Evolutionary conservation across 2,329 filamentous ascomycete species (phyloP), one percentile per base, ranked within the genome.

Genomic region (Talaromyces albobiverticillius): DNA sequence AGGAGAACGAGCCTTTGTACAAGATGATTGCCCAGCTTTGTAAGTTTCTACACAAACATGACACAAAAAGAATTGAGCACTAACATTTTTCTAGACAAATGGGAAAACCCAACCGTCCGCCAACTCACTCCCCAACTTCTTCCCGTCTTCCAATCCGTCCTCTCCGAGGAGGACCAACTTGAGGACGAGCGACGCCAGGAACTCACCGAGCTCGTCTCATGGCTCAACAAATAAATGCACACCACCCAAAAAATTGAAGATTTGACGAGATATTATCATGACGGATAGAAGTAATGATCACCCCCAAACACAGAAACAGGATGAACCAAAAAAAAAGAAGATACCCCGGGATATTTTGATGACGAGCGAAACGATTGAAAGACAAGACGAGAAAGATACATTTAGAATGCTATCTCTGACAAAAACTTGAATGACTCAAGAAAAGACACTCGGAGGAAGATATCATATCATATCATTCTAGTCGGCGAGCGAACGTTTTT

Each of bases 1-100:
- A 96, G 74, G 94, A 97, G 82, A 97, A 99, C 75, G 89, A 90
- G 65, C 91, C 94, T 8, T 86, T 97, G 57, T 99, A 88, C 76
- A 83, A 88, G 71, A 95, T 92, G 83, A 87, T 99, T 65, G 87
- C 89, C 72, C 86, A 88, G 72, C 82, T 97, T 60, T 96, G 84
- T 88, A 79, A 78, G 85, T 82, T 29, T 1, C 25, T 4, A 36
- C 11, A 38, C 10, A 2, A 3, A 4, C n/a, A 11, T 46, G 3
- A 29, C 14, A 22, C 6, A 8, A 14, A 14, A n/a, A 26, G 14
- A 46, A 29, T 29, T 46, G 13, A 3, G 22, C 22, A 5, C 43
- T 46, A 36, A 36, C 16, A 26, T 16, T 22, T 22, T 29, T 48
- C 9, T 32, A 71, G 68, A 78, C 66, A 76, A 76, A 61, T 73